phyloP scores from a whole-genome alignment of 345 rosid species.

The Camelina neglecta region DNA sequence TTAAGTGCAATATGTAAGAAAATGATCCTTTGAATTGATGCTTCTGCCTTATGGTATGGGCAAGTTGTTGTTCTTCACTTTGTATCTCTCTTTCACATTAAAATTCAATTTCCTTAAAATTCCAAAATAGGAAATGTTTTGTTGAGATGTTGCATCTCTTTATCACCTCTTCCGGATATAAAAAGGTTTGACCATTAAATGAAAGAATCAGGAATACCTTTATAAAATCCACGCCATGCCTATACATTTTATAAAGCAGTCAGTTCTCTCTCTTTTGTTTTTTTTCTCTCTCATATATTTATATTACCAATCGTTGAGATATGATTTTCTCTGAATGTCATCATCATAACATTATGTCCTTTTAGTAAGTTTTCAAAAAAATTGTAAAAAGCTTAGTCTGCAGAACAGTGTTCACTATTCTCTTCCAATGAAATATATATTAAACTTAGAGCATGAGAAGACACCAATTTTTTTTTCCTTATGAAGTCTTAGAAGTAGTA shows the following conservation, averaged over 20 bases:
- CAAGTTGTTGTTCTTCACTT: conserved; percentile 13
- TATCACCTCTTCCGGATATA: neutral
- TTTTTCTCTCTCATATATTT: neutral
- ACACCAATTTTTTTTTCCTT: too few species aligned
- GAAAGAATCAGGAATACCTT: neutral
- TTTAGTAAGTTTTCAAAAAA: neutral
- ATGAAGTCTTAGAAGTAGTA: too few species aligned
- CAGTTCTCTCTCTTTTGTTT: neutral
- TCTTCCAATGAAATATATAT: neutral
- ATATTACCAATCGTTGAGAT: neutral
- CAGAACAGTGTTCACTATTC: neutral
- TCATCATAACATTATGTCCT: neutral
- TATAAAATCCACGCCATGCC: neutral
- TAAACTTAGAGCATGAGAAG: neutral
- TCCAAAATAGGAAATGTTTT: conserved; percentile 14
- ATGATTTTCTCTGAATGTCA: neutral
- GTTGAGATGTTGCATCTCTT: neutral
- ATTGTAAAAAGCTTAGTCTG: neutral
- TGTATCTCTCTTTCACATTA: neutral
- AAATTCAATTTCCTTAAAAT: neutral
- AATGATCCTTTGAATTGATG: conserved; percentile 3
- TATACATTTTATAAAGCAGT: neutral
- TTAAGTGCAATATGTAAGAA: too few species aligned
- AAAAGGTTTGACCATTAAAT: neutral
- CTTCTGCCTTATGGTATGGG: conserved; percentile 13